These are phyloP conservation scores for Melanopsichium pennsylvanicum DNA, from an alignment of 1,284 basidiomycete species.

Conservation along the genomic window DNA sequence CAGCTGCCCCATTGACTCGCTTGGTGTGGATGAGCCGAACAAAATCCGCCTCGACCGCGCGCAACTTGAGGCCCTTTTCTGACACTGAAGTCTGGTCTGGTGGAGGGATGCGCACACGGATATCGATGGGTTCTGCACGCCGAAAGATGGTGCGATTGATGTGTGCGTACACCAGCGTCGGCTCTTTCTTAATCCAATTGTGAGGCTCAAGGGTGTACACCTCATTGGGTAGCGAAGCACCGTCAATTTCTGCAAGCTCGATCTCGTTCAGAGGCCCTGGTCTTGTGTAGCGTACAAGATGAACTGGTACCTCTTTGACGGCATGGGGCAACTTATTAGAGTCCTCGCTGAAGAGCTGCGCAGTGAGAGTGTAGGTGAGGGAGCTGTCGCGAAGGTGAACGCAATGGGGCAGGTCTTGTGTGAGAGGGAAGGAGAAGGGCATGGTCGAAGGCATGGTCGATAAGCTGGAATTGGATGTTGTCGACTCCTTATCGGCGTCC, in stretches of 20 bases:
- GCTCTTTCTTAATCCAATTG: constrained; percentile 46
- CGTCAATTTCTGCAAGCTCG: constrained; percentile 27
- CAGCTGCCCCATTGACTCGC: neutral
- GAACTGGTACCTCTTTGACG: constrained; percentile 43
- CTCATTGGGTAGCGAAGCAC: constrained; percentile 11
- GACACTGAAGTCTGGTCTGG: constrained; percentile 39
- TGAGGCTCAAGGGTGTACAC: constrained; percentile 45
- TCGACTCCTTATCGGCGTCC: constrained; percentile 27
- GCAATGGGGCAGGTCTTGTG: constrained; percentile 62
- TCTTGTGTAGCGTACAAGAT: constrained; percentile 56
- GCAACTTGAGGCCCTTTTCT: constrained; percentile 54
- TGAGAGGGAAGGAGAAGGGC: constrained; percentile 60
- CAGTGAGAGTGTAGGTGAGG: constrained; percentile 52
- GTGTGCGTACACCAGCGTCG: constrained; percentile 48
- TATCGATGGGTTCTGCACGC: constrained; percentile 58
- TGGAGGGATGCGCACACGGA: constrained; percentile 59
- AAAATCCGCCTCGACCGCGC: constrained; percentile 58
- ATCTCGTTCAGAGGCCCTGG: constrained; percentile 40
- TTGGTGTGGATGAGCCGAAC: constrained; percentile 55
- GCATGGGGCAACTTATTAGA: constrained; percentile 21
- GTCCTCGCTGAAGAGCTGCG: constrained; percentile 40
- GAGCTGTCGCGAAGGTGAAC: constrained; percentile 54
- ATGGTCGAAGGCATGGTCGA: constrained; percentile 46
- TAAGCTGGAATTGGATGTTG: constrained; percentile 19
- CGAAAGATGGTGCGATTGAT: constrained; percentile 59